Percentiles rank a stretch among this genome's conserved stretches.
Evolutionary conservation across 2,329 filamentous ascomycete species (phyloP).

Genomic region (Chaetomium olivaceum): DNA sequence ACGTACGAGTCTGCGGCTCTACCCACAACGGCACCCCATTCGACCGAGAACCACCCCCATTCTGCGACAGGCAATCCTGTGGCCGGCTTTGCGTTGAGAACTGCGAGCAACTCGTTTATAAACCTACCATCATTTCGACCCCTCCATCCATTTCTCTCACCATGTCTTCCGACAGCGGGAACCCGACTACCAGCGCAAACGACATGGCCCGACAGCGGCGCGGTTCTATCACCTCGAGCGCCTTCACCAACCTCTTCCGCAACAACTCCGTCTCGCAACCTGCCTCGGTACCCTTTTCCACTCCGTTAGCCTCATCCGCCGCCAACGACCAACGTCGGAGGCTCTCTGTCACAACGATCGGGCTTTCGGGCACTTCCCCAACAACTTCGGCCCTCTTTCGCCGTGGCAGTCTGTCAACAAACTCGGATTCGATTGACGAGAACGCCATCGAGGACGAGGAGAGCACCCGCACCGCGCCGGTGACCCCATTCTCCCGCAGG

Average conservation of each 20-base stretch:
- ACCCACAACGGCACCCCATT: neutral
- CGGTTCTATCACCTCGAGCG: constrained; percentile 58
- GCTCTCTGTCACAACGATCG: constrained; percentile 72
- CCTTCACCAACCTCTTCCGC: constrained; percentile 61
- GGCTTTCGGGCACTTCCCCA: constrained; percentile 72
- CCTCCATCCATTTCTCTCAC: constrained; percentile 18
- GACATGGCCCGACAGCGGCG: constrained; percentile 38
- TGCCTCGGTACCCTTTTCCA: constrained; percentile 47
- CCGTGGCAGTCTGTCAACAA: constrained; percentile 66
- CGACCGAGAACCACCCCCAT: constrained; percentile 18
- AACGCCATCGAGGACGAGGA: constrained; percentile 71
- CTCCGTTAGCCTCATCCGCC: constrained; percentile 45
- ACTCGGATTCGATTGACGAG: constrained; percentile 68
- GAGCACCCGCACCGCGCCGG: constrained; percentile 59
- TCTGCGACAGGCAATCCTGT: constrained; percentile 20
- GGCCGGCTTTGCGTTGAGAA: constrained; percentile 9
- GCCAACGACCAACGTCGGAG: constrained; percentile 62
- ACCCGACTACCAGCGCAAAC: constrained; percentile 37
- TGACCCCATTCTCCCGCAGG: constrained; percentile 76
- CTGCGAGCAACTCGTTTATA: constrained; percentile 20
- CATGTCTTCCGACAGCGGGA: constrained; percentile 38
- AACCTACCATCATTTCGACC: neutral
- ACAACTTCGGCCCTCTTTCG: constrained; percentile 57
- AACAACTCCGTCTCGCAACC: constrained; percentile 53
- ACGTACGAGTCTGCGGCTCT: constrained; percentile 28